Evolutionary conservation across 208 protist genomes (phyloP).

Genomic region (Wallacemonas sp.): DNA sequence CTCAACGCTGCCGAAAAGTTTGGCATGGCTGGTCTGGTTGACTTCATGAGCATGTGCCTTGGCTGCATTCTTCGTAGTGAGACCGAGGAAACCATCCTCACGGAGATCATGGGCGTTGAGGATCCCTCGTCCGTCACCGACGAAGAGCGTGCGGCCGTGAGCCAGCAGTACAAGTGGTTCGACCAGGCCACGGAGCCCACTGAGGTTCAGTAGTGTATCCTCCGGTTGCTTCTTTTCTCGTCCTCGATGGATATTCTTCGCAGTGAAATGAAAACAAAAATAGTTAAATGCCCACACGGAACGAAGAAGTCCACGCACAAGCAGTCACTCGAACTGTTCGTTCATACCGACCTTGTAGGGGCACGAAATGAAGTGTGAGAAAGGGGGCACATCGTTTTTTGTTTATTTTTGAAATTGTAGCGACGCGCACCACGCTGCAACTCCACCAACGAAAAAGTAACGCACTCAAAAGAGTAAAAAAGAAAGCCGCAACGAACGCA

Average conservation of each 20-base stretch:
- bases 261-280: background rate
- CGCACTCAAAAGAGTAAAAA: background rate
- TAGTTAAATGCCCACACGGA: background rate
- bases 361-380: too few relatives aligned
- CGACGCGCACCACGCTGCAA: too few relatives aligned
- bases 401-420: too few relatives aligned
- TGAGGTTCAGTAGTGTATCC: conserved; percentile 17
- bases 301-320: too few relatives aligned
- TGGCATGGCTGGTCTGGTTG: conserved; percentile 63
- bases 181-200: conserved; percentile 44
- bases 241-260: background rate
- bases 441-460: conserved; percentile 23
- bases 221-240: background rate
- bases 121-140: conserved; percentile 31
- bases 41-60: conserved; percentile 67
- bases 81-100: conserved; percentile 42
- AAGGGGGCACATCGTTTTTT: too few relatives aligned
- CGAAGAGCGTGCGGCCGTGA: conserved; percentile 42
- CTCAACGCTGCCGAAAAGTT: conserved; percentile 76
- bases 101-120: conserved; percentile 56
- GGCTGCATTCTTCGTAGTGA: conserved; percentile 76
- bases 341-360: too few relatives aligned
- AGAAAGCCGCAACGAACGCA: too few relatives aligned
- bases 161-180: conserved; percentile 61
- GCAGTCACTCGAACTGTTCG: too few relatives aligned